Percentiles rank a stretch among this genome's conserved stretches.
Conservation (phyloP, 2,329 filamentous ascomycete genomes). For the Graphiopsis chlorocephala region DNA sequence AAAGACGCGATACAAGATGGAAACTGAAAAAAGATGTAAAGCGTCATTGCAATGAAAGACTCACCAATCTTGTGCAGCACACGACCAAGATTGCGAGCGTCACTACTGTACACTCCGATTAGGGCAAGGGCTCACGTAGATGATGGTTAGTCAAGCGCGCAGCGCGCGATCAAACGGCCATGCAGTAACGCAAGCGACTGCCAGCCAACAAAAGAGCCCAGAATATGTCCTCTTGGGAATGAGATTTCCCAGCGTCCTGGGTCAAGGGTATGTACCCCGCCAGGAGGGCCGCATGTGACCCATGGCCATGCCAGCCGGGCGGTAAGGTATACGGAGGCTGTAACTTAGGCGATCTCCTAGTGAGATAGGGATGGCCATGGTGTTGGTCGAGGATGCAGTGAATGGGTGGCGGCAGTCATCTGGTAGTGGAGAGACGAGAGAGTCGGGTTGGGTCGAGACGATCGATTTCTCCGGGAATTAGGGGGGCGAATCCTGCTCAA, state of each 20-base stretch:
- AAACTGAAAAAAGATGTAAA: not conserved
- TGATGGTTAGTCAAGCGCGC: not conserved
- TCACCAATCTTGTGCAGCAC: not conserved
- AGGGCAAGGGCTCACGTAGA: not conserved
- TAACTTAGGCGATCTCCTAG: not conserved
- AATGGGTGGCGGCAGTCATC: not conserved
- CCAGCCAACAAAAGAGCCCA: not conserved
- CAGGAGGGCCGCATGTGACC: conserved; percentile 3
- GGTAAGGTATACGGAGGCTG: not conserved
- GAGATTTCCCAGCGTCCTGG: not conserved
- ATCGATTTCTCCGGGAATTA: not conserved
- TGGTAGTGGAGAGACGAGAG: not conserved
- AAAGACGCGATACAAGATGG: not conserved
- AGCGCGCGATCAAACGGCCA: not conserved
- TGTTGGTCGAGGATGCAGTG: not conserved
- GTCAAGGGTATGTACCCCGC: not conserved
- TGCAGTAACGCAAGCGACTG: not conserved
- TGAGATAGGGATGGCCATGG: not conserved
- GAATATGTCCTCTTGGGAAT: not conserved
- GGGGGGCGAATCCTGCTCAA: not conserved
- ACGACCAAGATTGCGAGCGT: not conserved
- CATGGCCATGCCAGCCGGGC: not conserved
- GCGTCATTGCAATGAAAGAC: not conserved
- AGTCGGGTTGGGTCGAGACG: not conserved
- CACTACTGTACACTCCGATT: not conserved